Percentiles rank a stretch among this genome's conserved stretches.
These are phyloP conservation scores for Phytophthora idaei DNA, from an alignment of 352 stramenopile genomes.

Conservation along the genomic window DNA sequence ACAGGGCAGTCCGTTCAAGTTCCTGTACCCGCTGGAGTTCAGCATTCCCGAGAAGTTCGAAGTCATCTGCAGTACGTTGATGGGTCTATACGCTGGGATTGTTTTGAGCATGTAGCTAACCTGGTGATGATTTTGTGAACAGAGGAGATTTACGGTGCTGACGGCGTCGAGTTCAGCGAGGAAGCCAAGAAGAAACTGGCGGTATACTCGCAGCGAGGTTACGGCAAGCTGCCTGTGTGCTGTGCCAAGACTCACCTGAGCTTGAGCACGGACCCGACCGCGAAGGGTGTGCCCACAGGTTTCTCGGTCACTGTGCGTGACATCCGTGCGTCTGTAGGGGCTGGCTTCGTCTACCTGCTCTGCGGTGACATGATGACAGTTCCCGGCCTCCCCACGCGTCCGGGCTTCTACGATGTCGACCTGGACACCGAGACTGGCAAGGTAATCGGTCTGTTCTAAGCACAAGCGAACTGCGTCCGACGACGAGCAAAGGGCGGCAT, in stretches of 20 bases:
- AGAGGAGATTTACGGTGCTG: slow-evolving; percentile 97
- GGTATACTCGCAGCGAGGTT: slow-evolving; percentile 86
- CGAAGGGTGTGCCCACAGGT: slow-evolving; percentile 94
- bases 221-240: slow-evolving; percentile 91
- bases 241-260: slow-evolving; percentile 99
- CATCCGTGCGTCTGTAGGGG: slow-evolving; percentile 94
- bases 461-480: not conserved
- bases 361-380: slow-evolving; percentile 99
- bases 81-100: slow-evolving; percentile 8
- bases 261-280: slow-evolving; percentile 93
- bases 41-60: slow-evolving; percentile 96
- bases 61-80: slow-evolving; percentile 94
- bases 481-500: slow-evolving; percentile 30
- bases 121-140: slow-evolving; percentile 2
- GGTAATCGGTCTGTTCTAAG: slow-evolving; percentile 96
- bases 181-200: slow-evolving; percentile 94
- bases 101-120: slow-evolving; percentile 7
- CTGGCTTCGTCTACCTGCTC: slow-evolving; percentile 96
- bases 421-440: slow-evolving; percentile 94
- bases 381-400: slow-evolving; percentile 96
- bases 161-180: slow-evolving; percentile 94
- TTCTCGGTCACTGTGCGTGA: slow-evolving; percentile 96
- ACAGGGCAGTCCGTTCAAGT: slow-evolving; percentile 89
- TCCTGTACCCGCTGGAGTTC: slow-evolving; percentile 94
- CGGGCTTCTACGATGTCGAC: slow-evolving; percentile 99